Conservation (phyloP, 495 filamentous ascomycete genomes). For the Neurospora intermedia region DNA sequence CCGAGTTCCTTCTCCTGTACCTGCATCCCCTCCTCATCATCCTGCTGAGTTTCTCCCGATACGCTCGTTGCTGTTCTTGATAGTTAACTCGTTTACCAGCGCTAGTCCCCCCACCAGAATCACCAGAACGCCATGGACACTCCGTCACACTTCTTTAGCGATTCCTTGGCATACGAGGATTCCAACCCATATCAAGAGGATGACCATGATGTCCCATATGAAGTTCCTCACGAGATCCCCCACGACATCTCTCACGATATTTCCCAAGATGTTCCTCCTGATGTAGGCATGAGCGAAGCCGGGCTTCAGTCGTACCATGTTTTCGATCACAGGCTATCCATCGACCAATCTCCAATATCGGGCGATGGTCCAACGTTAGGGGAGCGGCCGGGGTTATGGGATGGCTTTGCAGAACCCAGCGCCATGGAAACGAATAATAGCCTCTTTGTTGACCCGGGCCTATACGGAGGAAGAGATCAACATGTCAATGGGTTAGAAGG, state of each 20-base stretch:
- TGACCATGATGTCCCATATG: slow-evolving; percentile 6
- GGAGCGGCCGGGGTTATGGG: slow-evolving; percentile 7
- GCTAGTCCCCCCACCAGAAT: background rate
- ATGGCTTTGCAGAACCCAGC: slow-evolving; percentile 9
- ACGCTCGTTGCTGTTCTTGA: background rate
- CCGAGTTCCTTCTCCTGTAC: background rate
- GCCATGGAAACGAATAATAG: slow-evolving; percentile 8
- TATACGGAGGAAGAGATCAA: slow-evolving; percentile 12
- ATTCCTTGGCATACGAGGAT: slow-evolving; percentile 18
- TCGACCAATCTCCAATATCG: slow-evolving; percentile 1
- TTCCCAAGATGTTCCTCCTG: background rate
- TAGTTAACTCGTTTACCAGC: background rate
- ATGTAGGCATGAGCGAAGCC: background rate
- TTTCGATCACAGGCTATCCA: slow-evolving; percentile 5
- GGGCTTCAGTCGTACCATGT: slow-evolving; percentile 8
- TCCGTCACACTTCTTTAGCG: slow-evolving; percentile 20
- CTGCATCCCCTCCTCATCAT: background rate
- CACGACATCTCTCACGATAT: background rate
- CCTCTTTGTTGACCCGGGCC: slow-evolving; percentile 17
- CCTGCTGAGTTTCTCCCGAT: background rate
- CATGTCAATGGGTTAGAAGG: background rate
- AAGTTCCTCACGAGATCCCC: background rate
- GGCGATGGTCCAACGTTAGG: background rate
- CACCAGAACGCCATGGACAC: slow-evolving; percentile 13
- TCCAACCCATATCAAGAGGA: slow-evolving; percentile 13